These are phyloP conservation scores for Talaromyces wortmannii DNA, from an alignment of 495 filamentous ascomycete species.

Conservation along the genomic window DNA sequence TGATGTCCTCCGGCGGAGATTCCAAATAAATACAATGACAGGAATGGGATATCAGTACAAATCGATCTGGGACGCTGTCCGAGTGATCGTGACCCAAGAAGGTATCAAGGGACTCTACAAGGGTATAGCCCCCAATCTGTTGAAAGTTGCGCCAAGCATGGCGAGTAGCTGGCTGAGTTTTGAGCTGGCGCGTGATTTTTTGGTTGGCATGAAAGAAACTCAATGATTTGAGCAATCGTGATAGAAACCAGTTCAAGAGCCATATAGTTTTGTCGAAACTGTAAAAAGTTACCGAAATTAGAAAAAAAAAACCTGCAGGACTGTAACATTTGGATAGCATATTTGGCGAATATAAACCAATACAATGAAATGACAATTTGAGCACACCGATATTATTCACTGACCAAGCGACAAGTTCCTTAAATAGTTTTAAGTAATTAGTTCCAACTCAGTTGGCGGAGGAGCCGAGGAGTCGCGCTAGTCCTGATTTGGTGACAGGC, in stretches of 20 bases:
- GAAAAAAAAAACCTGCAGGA: no score
- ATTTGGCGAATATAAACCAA: no score
- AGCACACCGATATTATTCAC: no score
- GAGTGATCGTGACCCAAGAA: conserved; percentile 74
- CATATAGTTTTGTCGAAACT: no score
- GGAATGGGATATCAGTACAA: conserved; percentile 98
- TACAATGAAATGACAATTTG: no score
- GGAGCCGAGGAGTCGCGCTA: no score
- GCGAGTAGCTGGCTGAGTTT: conserved; percentile 97
- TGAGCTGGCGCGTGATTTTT: conserved; percentile 82
- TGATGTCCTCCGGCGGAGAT: conserved; percentile 89
- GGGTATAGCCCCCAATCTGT: conserved; percentile 84
- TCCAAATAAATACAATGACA: conserved; percentile 98
- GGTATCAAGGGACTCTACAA: conserved; percentile 78
- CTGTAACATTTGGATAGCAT: no score
- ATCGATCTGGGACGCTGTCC: conserved; percentile 75
- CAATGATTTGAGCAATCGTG: conserved; percentile 10
- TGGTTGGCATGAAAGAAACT: conserved; percentile 50
- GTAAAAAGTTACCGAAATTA: no score
- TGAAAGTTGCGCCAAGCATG: conserved; percentile 98
- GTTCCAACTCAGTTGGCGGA: no score
- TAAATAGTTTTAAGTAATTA: no score
- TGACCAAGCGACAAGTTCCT: no score
- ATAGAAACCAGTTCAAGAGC: no score
- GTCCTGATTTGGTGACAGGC: background rate